Conservation (phyloP, 2,329 filamentous ascomycete species). For the Cladosporium colombiae region DNA sequence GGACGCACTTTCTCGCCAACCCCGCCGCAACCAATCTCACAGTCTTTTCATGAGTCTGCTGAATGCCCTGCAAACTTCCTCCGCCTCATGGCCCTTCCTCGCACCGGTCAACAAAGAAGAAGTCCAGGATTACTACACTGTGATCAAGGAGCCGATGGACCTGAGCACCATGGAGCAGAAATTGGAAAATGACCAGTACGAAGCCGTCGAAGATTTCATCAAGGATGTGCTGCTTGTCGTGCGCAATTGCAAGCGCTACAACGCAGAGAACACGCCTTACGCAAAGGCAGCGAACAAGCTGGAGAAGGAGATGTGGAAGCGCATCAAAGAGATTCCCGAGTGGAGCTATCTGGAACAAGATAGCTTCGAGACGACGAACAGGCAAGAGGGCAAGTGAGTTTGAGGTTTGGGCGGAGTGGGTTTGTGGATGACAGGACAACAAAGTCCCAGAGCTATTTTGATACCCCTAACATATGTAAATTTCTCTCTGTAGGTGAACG, state of each 20-base stretch:
- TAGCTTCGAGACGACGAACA: conserved; percentile 37
- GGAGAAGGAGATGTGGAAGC: conserved; percentile 92
- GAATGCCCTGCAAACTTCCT: conserved; percentile 93
- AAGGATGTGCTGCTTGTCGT: conserved; percentile 86
- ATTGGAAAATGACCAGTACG: conserved; percentile 89
- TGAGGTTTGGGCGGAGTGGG: background rate
- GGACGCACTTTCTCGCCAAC: conserved; percentile 93
- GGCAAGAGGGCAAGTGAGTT: conserved; percentile 22
- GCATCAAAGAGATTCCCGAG: conserved; percentile 88
- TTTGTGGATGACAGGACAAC: background rate
- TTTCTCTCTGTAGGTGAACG: background rate
- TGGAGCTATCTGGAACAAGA: conserved; percentile 59
- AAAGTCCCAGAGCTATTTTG: background rate
- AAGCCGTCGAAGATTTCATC: conserved; percentile 88
- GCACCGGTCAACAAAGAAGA: conserved; percentile 93
- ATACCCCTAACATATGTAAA: conserved; percentile 2
- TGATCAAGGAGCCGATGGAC: conserved; percentile 98
- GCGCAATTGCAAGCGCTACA: conserved; percentile 93
- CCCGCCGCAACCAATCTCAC: conserved; percentile 94
- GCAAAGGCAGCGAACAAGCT: conserved; percentile 93
- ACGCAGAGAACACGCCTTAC: conserved; percentile 92
- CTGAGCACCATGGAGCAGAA: conserved; percentile 93
- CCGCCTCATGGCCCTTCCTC: conserved; percentile 90
- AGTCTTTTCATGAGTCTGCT: conserved; percentile 89
- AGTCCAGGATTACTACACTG: conserved; percentile 97